Evolutionary conservation across 768 basidiomycete species (phyloP).

Genomic region (Antrodiella citrinella): DNA sequence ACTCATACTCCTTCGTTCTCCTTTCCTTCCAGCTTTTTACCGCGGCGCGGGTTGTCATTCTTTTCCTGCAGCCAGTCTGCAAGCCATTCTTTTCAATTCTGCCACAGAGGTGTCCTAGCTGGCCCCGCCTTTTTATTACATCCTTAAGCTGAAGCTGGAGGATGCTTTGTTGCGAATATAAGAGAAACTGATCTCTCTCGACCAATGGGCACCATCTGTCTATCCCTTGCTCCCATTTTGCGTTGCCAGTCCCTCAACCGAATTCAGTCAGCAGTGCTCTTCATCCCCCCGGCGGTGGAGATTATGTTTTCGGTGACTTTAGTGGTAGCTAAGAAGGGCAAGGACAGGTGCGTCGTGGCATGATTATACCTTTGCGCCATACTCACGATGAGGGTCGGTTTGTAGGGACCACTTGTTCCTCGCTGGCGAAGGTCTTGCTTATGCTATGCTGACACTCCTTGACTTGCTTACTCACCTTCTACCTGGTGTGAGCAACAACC

Average conservation of each 20-base stretch:
- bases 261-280: constrained; percentile 38
- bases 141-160: constrained; percentile 24
- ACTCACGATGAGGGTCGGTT: constrained; percentile 2
- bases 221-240: constrained; percentile 63
- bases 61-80: constrained; percentile 39
- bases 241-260: constrained; percentile 53
- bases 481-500: constrained; percentile 40
- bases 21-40: constrained; percentile 7
- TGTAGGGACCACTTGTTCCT: constrained; percentile 50
- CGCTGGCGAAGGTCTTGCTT: constrained; percentile 51
- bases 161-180: constrained; percentile 25
- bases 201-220: constrained; percentile 51
- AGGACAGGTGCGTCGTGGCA: constrained; percentile 17
- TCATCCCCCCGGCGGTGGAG: constrained; percentile 61
- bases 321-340: constrained; percentile 37
- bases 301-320: constrained; percentile 49
- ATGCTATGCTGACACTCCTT: constrained; percentile 49
- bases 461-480: constrained; percentile 53
- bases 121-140: constrained; percentile 10
- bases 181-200: constrained; percentile 10
- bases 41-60: constrained; percentile 24
- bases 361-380: background rate
- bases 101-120: no score
- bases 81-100: constrained; percentile 32
- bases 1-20: constrained; percentile 12